Evolutionary conservation across 768 basidiomycete genomes (phyloP), one percentile per base, ranked within the genome.

Genomic region (Podaxis carcinomalis): DNA sequence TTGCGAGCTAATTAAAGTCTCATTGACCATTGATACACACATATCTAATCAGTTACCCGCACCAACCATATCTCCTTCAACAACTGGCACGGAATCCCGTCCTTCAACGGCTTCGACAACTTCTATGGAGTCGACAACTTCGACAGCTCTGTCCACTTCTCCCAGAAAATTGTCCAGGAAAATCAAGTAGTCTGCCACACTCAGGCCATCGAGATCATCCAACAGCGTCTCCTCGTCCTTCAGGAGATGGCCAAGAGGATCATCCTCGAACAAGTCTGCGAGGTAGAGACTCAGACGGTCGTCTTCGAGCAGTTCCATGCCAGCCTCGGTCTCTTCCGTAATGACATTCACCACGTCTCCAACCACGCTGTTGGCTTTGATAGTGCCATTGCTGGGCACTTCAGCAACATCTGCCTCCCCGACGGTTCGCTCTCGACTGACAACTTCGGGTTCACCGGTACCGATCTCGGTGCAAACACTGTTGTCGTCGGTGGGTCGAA

Each of bases 201-300:
- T 7, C 66, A 74, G 66, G 65, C 65, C 62, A 70, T 62, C 60
- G 67, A 67, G 52, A 70, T 76, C 60, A 46, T 76, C 58, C 70
- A 73, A 60, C 79, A 82, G 61, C 72, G 74, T 5, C 73, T 81
- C 32, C 70, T 76, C 42, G 72, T 82, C 56, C 70, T 80, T 39
- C 74, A 75, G 56, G 75, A 76, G 66, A 68, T 73, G 62, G 70
- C 74, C 16, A 77, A 75, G 67, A 68, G 72, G 67, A 67, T 74
- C 50, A 71, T 75, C 62, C 65, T 68, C 13, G 66, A 73, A 53
- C 69, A 69, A 59, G 63, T 73, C 61, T 76, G 74, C 67, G 73
- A 75, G 35, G 74, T 76, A 13, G 74, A 76, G 62, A 71, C 72
- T 7, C 76, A 77, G 64, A 68, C 69, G 50, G 65, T 76, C 52